Conservation (phyloP, 2,329 filamentous ascomycete species). For the Fusarium continuum region DNA sequence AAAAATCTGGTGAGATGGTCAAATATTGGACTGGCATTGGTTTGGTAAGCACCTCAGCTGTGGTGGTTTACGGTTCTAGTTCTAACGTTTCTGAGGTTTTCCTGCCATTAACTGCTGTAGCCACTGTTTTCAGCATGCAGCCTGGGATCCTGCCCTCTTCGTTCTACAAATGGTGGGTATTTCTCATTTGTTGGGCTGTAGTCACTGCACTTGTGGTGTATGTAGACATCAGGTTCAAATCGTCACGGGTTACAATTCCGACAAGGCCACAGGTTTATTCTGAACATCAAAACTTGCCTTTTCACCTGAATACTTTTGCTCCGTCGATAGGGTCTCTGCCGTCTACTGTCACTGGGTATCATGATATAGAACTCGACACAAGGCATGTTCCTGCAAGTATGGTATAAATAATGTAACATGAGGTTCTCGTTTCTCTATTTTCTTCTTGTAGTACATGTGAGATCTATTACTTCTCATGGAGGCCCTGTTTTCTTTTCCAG, state of each 20-base stretch:
- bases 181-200: neutral
- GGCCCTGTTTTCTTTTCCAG: too few species aligned
- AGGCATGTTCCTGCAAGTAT: too few species aligned
- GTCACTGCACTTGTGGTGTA: neutral
- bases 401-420: too few species aligned
- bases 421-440: too few species aligned
- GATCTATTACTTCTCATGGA: too few species aligned
- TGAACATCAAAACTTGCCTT: too few species aligned
- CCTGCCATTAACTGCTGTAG: neutral
- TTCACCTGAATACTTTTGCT: too few species aligned
- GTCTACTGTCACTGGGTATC: neutral
- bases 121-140: conserved; percentile 7
- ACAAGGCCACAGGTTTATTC: too few species aligned
- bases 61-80: accelerated
- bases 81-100: neutral
- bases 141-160: neutral
- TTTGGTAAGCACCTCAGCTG: neutral
- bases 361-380: neutral
- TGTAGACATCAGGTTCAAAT: neutral
- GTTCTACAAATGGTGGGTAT: neutral
- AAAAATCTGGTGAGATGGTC: neutral
- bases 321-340: neutral
- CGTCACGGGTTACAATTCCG: too few species aligned
- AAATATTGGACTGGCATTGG: neutral
- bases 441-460: too few species aligned